Conservation (phyloP, 2,329 filamentous ascomycete genomes). For the Clarireedia hainanense region DNA sequence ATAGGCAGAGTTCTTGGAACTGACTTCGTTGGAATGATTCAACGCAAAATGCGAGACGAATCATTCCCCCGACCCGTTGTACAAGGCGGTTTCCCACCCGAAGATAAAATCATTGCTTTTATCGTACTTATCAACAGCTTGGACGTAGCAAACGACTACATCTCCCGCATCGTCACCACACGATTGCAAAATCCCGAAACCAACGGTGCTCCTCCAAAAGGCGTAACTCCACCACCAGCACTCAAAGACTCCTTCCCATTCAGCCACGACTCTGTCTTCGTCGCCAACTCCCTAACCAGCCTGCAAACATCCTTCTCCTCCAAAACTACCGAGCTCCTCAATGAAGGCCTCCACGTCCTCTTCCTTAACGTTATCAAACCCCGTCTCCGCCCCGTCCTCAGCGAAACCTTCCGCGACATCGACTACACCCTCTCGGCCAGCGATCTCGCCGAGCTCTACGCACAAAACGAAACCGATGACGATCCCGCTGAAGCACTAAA, state of each 20-base stretch:
- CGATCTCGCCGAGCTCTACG: constrained; percentile 48
- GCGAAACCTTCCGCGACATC: constrained; percentile 83
- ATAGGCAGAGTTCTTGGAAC: constrained; percentile 72
- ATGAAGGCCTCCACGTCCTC: constrained; percentile 76
- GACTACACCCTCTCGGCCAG: constrained; percentile 70
- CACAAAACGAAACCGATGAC: constrained; percentile 39
- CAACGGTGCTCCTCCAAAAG: neutral
- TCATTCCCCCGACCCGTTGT: constrained; percentile 76
- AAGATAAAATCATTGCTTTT: constrained; percentile 82
- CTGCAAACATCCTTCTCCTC: constrained; percentile 65
- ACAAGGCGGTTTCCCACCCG: constrained; percentile 75
- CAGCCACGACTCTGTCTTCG: constrained; percentile 62
- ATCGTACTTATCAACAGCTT: constrained; percentile 93
- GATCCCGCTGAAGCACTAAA: constrained; percentile 40
- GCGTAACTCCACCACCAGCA: constrained; percentile 7
- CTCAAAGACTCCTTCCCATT: constrained; percentile 71
- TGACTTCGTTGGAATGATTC: constrained; percentile 95
- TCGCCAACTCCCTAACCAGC: constrained; percentile 57
- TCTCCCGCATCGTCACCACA: constrained; percentile 72
- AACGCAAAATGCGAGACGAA: constrained; percentile 96
- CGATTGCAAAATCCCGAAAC: constrained; percentile 43
- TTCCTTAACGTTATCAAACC: constrained; percentile 83
- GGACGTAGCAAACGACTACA: constrained; percentile 85
- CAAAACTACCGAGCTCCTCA: constrained; percentile 75
- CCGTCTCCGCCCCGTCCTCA: constrained; percentile 74